Evolutionary conservation across 1,284 basidiomycete genomes (phyloP), one percentile per base, ranked within the genome.

Genomic region (Malassezia arunalokei): DNA sequence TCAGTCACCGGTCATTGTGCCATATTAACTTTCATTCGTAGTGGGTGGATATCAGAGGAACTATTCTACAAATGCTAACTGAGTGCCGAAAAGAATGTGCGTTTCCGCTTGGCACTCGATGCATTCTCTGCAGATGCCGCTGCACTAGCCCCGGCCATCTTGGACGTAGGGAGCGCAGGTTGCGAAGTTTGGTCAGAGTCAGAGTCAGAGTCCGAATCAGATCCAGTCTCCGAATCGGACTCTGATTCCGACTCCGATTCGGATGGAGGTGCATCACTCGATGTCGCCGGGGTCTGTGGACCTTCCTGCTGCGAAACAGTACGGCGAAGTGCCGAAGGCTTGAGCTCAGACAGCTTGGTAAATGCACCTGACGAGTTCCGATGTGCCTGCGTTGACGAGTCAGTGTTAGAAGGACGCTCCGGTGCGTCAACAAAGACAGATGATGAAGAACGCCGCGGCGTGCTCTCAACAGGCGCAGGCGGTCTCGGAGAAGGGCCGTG

Each of bases 321-420:
- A 35, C 61, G 59, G 14, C 64, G 64, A 29, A 66, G 44, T 3
- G 49, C 52, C 0, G 59, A 52, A 3, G 64, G 64, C 4, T 58
- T 56, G 6, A 66, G 62, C 5, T 66, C 62, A 29, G 64, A 64
- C 8, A 66, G 47, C 11, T 62, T 55, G 9, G 57, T 55, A 27
- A 64, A 64, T 0, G 61, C 45, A 5, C 60, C 54, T 14, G 59
- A 47, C 39, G 47, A 35, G 15, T 35, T 30, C 8, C 52, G 52
- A n/a, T 45, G 47, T 24, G 46, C n/a, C 2, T 24, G 4, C 15
- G 40, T 29, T 9, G 32, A 28, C 7, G 52, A 6, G 17, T 32
- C 46, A 14, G 32, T 9, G 7, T 35, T 15, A 8, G 39, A 14
- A 17, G 27, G 46, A 14, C 20, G 46, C 11, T 47, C 46, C 8